Evolutionary conservation across 129 eudicot genomes (phyloP), one percentile per base, ranked within the genome.

Genomic region (Saussurea involucrata): DNA sequence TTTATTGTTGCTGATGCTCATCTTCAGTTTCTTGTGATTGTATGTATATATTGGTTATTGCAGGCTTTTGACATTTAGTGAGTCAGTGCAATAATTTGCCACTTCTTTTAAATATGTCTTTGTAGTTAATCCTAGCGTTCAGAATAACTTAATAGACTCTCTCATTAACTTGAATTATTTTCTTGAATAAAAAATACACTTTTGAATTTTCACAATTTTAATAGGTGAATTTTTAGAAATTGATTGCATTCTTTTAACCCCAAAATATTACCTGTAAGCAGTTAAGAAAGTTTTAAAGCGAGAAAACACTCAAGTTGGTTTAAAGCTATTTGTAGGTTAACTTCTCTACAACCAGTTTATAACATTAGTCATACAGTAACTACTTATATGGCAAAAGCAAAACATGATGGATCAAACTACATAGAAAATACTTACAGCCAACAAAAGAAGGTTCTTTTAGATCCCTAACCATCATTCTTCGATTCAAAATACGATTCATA

Each of bases 41-140:
- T 57, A 63, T 61, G 76, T 69, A 24, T 18, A 78, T 70, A 34
- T 78, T 22, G 31, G n/a, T 53, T 53, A n/a, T 53, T 53, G 61
- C 61, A 53, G 61, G 61, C 61, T 53, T 27, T 53, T 53, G 61
- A 53, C 61, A 53, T 53, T 53, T 53, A 53, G 61, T 5, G 61
- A 53, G 61, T 53, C 22, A 53, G 61, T 53, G 9, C 22, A 53
- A 53, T 22, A 53, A 53, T 53, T 53, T 53, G 21, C 5, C 24
- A 53, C 2, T 53, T n/a, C n/a, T 53, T n/a, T n/a, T 53, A 53
- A 17, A 4, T n/a, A 49, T 17, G 61, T 5, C 17, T 40, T 40
- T 40, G 49, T 40, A 10, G 49, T 4, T 1, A 2, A 3, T 31
- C n/a, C n/a, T n/a, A 3, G 29, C 29, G 29, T 27, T 27, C 29